Conservation (phyloP, 345 rosid genomes). For the Lepidium africanum region DNA sequence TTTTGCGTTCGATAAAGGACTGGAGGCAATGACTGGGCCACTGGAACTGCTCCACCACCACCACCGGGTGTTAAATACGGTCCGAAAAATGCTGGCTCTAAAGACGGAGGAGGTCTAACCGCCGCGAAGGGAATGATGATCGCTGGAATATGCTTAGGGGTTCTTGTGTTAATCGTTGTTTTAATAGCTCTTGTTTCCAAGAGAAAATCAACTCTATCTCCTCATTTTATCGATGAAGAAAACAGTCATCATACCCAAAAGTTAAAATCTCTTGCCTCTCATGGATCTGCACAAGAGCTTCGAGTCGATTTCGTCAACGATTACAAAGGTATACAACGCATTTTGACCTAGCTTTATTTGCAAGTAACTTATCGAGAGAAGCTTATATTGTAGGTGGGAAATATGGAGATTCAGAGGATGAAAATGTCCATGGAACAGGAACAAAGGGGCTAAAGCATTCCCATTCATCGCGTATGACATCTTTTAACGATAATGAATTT, state of each 20-base stretch:
- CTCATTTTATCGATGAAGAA: constrained; percentile 75
- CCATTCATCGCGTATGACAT: constrained; percentile 33
- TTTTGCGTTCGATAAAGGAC: constrained; percentile 40
- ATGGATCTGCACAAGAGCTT: constrained; percentile 42
- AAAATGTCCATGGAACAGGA: constrained; percentile 39
- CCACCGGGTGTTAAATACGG: constrained; percentile 56
- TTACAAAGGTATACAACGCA: constrained; percentile 34
- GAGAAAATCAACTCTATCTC: constrained; percentile 40
- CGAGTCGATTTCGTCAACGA: constrained; percentile 29
- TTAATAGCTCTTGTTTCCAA: constrained; percentile 38
- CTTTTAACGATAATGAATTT: constrained; percentile 51
- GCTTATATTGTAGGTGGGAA: constrained; percentile 39
- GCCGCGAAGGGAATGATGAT: constrained; percentile 38
- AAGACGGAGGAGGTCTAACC: constrained; percentile 3
- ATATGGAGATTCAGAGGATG: constrained; percentile 35
- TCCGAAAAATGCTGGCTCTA: constrained; percentile 10
- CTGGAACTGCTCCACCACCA: constrained; percentile 77
- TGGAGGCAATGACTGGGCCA: constrained; percentile 84
- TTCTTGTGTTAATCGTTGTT: constrained; percentile 35
- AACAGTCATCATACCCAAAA: constrained; percentile 26
- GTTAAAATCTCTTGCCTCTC: constrained; percentile 10
- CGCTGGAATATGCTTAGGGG: constrained; percentile 43
- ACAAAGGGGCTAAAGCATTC: constrained; percentile 44
- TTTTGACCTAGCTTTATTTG: neutral
- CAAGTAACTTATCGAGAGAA: neutral